Percentiles rank a stretch among this genome's conserved stretches.
Evolutionary conservation across 805 yeast species (phyloP).

Genomic region (Vanderwaltozyma yarrowii): DNA sequence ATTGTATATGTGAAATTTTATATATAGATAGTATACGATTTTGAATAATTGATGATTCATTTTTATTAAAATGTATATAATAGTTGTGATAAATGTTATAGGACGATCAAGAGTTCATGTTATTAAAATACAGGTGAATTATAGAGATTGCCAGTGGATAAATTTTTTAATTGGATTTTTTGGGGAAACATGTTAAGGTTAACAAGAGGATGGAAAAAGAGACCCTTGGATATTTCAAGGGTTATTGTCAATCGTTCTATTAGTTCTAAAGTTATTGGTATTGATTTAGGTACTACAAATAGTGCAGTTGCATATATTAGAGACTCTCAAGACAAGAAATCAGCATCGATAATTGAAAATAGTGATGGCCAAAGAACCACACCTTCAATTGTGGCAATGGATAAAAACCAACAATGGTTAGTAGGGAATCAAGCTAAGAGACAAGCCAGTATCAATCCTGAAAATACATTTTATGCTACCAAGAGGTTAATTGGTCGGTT

Average conservation of each 20-base stretch:
- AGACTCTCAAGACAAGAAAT: constrained; percentile 40
- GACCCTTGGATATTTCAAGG: neutral
- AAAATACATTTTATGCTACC: constrained; percentile 72
- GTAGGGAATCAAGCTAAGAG: constrained; percentile 69
- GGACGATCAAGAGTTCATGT: too few relatives aligned
- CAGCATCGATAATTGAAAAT: constrained; percentile 61
- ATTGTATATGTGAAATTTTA: too few relatives aligned
- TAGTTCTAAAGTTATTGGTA: constrained; percentile 46
- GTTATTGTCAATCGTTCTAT: neutral
- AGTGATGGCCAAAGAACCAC: constrained; percentile 70
- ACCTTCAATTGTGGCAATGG: constrained; percentile 67
- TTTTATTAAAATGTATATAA: too few relatives aligned
- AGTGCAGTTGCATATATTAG: constrained; percentile 61
- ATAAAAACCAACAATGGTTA: constrained; percentile 32
- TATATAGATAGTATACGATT: too few relatives aligned
- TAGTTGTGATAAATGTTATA: too few relatives aligned
- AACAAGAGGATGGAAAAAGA: neutral
- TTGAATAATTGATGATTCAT: too few relatives aligned
- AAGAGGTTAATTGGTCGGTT: constrained; percentile 72
- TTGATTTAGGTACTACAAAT: constrained; percentile 79
- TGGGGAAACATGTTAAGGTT: neutral
- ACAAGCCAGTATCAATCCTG: constrained; percentile 67
- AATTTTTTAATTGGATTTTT: too few relatives aligned
- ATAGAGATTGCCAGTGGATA: too few relatives aligned
- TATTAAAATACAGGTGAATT: too few relatives aligned